Evolutionary conservation across 2,329 filamentous ascomycete species (phyloP), one percentile per base, ranked within the genome.

Genomic region (Fusarium sterilihyphosum): DNA sequence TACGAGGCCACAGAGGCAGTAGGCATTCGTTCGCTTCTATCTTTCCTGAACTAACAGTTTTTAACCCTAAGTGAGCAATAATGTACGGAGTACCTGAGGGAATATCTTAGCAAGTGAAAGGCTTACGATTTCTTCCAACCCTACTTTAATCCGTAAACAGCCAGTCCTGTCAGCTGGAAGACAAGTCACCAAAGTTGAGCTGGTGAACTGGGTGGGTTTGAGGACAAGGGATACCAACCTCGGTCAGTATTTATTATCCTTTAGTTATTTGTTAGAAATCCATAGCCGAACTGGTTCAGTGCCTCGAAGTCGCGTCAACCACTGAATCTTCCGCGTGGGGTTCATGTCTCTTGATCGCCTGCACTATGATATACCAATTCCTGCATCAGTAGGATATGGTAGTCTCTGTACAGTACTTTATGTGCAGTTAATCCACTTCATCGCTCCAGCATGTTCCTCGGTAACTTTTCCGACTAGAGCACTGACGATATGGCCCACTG

Each of bases 391-490:
- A 29, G 20, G 20, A 61, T 37, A 58, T 50, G 37, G 35, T 29
- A 16, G 26, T 17, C 17, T 61, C 54, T 61, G 29, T 24, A 37
- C 40, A 33, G 16, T n/a, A 63, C 17, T 26, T 26, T 24, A 17
- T 17, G 29, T 44, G 37, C 43, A 50, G 14, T 50, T 12, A 52
- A 31, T 29, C 65, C 65, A 56, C 49, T 64, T 57, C 35, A 46
- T 22, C 24, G 33, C 43, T 57, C 43, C 38, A 64, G 37, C 44
- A 31, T 65, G 50, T 57, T 50, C 63, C 65, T 70, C 60, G 67
- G 67, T 18, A 71, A 31, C 26, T 37, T 20, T 56, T 58, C 66
- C 52, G 59, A 37, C 60, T 66, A 49, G 66, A 54, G n/a, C 31
- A 44, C 67, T 63, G 50, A 49, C 24, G 46, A 70, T 53, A 66